Conservation (phyloP, 2,329 filamentous ascomycete species). For the Massarina eburnea region DNA sequence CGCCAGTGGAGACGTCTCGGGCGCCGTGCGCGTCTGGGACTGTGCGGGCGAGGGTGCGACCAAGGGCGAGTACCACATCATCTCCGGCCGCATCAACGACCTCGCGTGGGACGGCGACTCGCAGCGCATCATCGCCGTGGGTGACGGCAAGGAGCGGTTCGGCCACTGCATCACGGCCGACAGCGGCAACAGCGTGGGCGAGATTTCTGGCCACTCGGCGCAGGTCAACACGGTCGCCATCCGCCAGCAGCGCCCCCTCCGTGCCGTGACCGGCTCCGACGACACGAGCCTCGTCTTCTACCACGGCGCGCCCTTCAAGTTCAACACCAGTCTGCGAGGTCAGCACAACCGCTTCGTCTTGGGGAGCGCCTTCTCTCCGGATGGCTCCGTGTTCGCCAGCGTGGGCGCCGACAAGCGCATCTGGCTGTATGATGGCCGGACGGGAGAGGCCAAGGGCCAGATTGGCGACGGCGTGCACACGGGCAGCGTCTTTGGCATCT, state of each 20-base stretch:
- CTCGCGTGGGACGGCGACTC: constrained; percentile 97
- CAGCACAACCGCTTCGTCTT: constrained; percentile 89
- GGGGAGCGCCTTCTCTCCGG: constrained; percentile 84
- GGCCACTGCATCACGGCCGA: constrained; percentile 89
- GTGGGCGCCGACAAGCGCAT: constrained; percentile 92
- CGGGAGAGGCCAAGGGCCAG: constrained; percentile 75
- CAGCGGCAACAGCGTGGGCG: constrained; percentile 92
- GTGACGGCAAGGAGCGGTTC: constrained; percentile 90
- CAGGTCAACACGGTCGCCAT: constrained; percentile 90
- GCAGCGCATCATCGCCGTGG: constrained; percentile 93
- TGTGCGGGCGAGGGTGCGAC: constrained; percentile 81
- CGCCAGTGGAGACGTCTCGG: constrained; percentile 84
- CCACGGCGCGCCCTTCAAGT: constrained; percentile 94
- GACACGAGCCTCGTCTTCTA: constrained; percentile 90
- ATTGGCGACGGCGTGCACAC: constrained; percentile 85
- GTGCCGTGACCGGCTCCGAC: constrained; percentile 88
- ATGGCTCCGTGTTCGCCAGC: constrained; percentile 78
- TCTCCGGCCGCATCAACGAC: constrained; percentile 92
- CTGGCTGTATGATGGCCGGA: constrained; percentile 95
- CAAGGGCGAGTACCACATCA: constrained; percentile 92
- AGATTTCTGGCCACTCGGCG: constrained; percentile 84
- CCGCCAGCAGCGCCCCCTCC: constrained; percentile 83
- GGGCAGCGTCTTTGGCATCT: constrained; percentile 89
- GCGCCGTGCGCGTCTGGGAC: constrained; percentile 90
- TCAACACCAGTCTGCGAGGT: constrained; percentile 76